These are phyloP conservation scores for Shiraia sp. DNA, from an alignment of 2,329 filamentous ascomycete species.

Conservation along the genomic window DNA sequence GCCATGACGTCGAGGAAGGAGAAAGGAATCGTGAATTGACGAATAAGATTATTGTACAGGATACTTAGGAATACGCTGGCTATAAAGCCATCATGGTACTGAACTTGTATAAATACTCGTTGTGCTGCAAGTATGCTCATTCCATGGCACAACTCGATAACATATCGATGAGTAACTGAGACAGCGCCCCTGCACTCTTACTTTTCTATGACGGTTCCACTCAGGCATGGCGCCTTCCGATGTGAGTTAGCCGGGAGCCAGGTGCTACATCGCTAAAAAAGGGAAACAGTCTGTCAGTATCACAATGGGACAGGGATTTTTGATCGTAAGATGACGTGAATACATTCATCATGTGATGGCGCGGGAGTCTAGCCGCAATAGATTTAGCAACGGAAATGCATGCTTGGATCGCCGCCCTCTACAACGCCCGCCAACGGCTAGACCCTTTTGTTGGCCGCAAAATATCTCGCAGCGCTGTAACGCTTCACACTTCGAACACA, in stretches of 20 bases:
- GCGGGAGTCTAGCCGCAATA: conserved; percentile 14
- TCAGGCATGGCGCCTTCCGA: conserved; percentile 4
- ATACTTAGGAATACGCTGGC: not conserved
- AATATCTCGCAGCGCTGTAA: conserved; percentile 30
- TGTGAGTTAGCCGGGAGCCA: not conserved
- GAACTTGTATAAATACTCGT: conserved; percentile 8
- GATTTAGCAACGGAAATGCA: conserved; percentile 10
- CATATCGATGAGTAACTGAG: conserved; percentile 8
- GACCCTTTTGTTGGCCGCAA: conserved; percentile 24
- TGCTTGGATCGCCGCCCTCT: conserved; percentile 10
- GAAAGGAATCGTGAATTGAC: not conserved
- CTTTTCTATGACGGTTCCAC: conserved; percentile 9
- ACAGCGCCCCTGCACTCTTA: conserved; percentile 8
- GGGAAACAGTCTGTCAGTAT: too few species aligned
- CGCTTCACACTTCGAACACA: conserved; percentile 8
- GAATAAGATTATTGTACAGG: not conserved
- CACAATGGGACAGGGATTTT: too few species aligned
- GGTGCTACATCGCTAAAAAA: not conserved
- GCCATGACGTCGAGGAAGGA: conserved; percentile 12
- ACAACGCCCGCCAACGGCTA: conserved; percentile 12
- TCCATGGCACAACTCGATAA: conserved; percentile 10
- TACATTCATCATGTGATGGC: conserved; percentile 13
- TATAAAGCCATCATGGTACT: not conserved
- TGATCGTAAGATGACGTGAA: conserved; percentile 1
- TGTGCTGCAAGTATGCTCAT: conserved; percentile 7